Evolutionary conservation across 257 asterid genomes (phyloP), one percentile per base, ranked within the genome.

Genomic region (Voacanga thouarsii): DNA sequence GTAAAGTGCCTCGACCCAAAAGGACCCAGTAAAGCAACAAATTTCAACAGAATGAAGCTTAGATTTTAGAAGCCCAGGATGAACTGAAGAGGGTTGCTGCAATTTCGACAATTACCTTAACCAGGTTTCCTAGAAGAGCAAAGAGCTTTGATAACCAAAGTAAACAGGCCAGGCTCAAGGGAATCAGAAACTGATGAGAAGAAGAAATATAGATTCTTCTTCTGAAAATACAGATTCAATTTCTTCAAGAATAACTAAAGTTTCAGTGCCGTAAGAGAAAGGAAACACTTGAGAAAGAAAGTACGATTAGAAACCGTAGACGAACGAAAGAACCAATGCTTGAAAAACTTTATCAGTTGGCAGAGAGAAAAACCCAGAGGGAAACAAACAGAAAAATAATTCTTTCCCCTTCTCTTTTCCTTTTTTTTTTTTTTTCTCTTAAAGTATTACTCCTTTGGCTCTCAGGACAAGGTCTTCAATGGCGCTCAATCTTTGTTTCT

Each of bases 401-500:
- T 12, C 12, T 45, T 63, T 12, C 44, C 61, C 57, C 19, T 26
- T 80, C 47, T 14, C 49, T 12, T n/a, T 23, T 51, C 24, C 64
- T 56, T 16, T 8, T 59, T 5, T 12, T 28, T 12, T 67, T 21
- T 23, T 5, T 26, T 28, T 18, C 47, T 12, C 11, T 28, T 45
- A 18, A 2, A 43, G 15, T 76, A 12, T 6, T 9, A 30, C 26
- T 65, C 50, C 47, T 26, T 67, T 24, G 30, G 75, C 43, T 41
- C 8, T 55, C 37, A 47, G 68, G 77, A 37, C 41, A 71, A 71
- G 43, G 9, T 7, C 60, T 82, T 81, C 84, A 85, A 85, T 83
- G 94, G 90, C 83, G 84, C 88, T 75, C 87, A 86, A 82, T 72
- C 50, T 33, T 71, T 28, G 50, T 67, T 55, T 74, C 78, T 77